Conservation (phyloP, 139 green algal species). For the Chlamydomonas eustigma region DNA sequence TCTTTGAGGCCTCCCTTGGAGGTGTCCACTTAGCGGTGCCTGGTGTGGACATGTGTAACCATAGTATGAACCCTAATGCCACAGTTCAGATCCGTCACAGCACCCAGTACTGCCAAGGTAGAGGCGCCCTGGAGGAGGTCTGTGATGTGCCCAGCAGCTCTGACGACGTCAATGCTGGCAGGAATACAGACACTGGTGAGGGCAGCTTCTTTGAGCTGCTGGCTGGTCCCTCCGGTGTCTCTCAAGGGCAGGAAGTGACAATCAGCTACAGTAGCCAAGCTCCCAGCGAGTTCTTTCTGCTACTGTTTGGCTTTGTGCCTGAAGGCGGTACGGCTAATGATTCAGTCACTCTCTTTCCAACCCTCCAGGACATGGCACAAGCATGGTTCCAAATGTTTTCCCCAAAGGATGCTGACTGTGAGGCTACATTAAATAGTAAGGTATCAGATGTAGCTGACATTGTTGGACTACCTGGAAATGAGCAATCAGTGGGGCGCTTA, state of each 20-base stretch:
- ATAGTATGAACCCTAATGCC: conserved; percentile 23
- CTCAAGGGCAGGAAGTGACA: conserved; percentile 42
- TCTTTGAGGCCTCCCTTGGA: conserved; percentile 12
- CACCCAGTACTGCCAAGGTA: conserved; percentile 25
- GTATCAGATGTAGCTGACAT: neutral
- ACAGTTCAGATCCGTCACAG: conserved; percentile 25
- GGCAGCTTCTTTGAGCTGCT: neutral
- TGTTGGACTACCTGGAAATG: neutral
- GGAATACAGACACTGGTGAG: neutral
- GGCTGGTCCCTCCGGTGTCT: conserved; percentile 13
- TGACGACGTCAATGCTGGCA: neutral
- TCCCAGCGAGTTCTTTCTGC: conserved; percentile 57
- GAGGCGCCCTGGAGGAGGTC: conserved; percentile 28
- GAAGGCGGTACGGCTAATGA: conserved; percentile 23
- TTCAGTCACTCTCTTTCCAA: conserved; percentile 14
- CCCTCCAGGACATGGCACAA: neutral
- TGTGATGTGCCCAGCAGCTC: neutral
- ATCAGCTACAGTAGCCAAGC: conserved; percentile 59
- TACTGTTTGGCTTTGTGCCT: conserved; percentile 70
- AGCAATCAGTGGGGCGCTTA: neutral
- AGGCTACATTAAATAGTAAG: neutral
- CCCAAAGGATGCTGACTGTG: neutral
- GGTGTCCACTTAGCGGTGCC: conserved; percentile 23
- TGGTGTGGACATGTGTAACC: conserved; percentile 38
- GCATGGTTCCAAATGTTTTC: conserved; percentile 13